Percentiles rank a stretch among this genome's conserved stretches.
Evolutionary conservation across 176 grass and related monocot genomes (phyloP).

Genomic region (Poa pratensis): DNA sequence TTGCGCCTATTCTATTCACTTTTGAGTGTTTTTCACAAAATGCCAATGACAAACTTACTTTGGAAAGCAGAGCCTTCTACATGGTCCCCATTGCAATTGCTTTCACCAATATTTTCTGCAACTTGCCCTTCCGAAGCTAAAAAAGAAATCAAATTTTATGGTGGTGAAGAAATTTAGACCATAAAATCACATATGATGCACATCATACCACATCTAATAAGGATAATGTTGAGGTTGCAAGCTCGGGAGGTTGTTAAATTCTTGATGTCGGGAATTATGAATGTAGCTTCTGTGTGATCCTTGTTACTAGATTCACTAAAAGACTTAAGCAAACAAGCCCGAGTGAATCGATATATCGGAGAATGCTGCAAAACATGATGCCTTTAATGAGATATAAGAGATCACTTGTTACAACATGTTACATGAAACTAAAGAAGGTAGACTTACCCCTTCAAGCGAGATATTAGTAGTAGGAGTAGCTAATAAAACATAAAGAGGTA

Average conservation of each 20-base stretch:
- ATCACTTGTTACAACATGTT: not conserved
- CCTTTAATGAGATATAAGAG: not conserved
- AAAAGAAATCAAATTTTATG: not conserved
- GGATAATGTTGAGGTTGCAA: conserved; percentile 23
- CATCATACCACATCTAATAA: not conserved
- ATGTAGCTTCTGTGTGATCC: not conserved
- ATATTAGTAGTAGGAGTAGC: not conserved
- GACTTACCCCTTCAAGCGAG: not conserved
- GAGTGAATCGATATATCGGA: conserved; percentile 53
- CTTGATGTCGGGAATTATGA: not conserved
- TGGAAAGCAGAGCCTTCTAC: not conserved
- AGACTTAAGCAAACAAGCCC: not conserved
- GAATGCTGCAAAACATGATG: conserved; percentile 27
- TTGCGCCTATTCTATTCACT: not conserved
- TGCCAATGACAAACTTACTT: conserved; percentile 2
- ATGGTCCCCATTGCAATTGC: conserved; percentile 1
- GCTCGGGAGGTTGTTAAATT: not conserved
- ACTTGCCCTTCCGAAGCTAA: not conserved
- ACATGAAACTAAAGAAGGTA: not conserved
- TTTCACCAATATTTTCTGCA: not conserved
- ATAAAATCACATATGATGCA: conserved; percentile 11
- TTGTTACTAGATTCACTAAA: not conserved
- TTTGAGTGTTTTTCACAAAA: not conserved
- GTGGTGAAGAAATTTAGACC: not conserved
- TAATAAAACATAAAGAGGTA: conserved; percentile 47